Base-by-base conservation (phyloP, 179 eudicot species). In the Amaranthus tricolor region DNA sequence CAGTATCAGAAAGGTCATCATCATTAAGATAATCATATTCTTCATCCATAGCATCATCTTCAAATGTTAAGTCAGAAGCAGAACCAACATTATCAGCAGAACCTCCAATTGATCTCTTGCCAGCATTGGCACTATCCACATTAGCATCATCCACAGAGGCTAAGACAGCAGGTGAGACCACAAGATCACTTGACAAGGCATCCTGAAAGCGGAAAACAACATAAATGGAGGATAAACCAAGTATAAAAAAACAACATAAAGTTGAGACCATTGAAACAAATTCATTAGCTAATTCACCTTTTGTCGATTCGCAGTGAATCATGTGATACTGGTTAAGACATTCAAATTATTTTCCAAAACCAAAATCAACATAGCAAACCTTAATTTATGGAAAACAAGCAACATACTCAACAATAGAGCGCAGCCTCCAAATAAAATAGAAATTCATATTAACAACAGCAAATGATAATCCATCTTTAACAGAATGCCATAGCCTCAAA, bases 1-100 rank as follows among this genome's bases (percentile, higher is more conserved):
- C 79, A 14, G 75, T 20, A 78, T 85, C 83, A 62, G 75, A 82
- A 70, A 55, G 49, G 45, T 78, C 80, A 10, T 77, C 88, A 20
- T 73, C 88, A 68, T 86, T 91, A 43, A 77, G 63, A 44, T 74
- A 69, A 60, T 69, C 79, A 54, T 60, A 73, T 21, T 9, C 66
- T 15, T 69, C 80, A 21, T 75, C 79, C 62, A 72, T 24, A 52
- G 66, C 58, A 58, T 80, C 85, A 50, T 82, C 80, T 68, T 75
- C 76, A 60, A 63, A 80, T 51, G 80, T 77, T n/a, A 75, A 43
- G 68, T 80, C 85, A 54, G 81, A 84, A 21, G 76, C 73, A 24
- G 83, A 79, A 57, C 80, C 78, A 73, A 64, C 59, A 20, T 60
- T 73, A 62, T 78, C 82, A 15, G 20, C 64, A 31, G 86, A 78